Evolutionary conservation across 2,329 filamentous ascomycete species (phyloP).

Genomic region (Amauroascus verrucosus): DNA sequence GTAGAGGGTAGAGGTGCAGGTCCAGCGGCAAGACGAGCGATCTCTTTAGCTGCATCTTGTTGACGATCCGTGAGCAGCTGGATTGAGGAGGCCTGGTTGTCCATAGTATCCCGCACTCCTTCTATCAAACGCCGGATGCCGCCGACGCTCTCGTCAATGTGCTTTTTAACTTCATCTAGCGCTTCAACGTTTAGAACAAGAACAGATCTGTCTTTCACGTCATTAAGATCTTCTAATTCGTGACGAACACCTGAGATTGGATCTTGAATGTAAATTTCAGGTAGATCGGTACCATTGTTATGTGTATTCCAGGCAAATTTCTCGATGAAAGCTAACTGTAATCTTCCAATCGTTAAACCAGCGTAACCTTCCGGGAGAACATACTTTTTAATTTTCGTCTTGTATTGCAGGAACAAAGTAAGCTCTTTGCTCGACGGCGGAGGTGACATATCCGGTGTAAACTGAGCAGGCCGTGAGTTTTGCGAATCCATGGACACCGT

Average conservation of each 20-base stretch:
- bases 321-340: constrained; percentile 95
- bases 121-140: constrained; percentile 74
- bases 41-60: constrained; percentile 77
- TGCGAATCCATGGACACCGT: constrained; percentile 10
- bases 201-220: constrained; percentile 90
- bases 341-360: constrained; percentile 72
- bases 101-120: constrained; percentile 70
- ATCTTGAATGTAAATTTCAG: constrained; percentile 97
- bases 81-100: constrained; percentile 70
- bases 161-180: constrained; percentile 89
- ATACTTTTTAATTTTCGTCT: constrained; percentile 94
- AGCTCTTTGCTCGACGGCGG: constrained; percentile 75
- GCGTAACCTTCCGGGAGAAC: constrained; percentile 73
- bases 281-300: constrained; percentile 80
- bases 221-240: constrained; percentile 82
- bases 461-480: constrained; percentile 28
- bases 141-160: constrained; percentile 85
- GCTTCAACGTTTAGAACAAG: constrained; percentile 89
- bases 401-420: constrained; percentile 91
- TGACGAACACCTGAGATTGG: constrained; percentile 91
- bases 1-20: constrained; percentile 29
- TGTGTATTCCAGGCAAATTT: constrained; percentile 99
- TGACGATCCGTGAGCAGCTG: constrained; percentile 84
- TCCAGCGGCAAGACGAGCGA: constrained; percentile 55
- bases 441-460: constrained; percentile 50